phyloP scores from a whole-genome alignment of 257 asterid genomes.

The Nicotiana noctiflora region DNA sequence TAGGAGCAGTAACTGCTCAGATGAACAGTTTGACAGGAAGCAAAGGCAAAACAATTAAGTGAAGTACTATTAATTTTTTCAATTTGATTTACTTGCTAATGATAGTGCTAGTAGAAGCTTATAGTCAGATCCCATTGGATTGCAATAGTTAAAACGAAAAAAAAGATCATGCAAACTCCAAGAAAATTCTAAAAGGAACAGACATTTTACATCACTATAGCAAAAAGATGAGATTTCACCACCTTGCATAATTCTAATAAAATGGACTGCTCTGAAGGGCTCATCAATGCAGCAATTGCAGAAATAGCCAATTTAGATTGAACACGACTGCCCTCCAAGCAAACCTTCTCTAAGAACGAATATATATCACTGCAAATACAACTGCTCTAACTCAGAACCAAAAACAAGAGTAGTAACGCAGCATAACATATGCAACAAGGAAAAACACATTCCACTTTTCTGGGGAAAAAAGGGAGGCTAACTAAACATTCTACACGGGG shows the following conservation, averaged over 20 bases:
- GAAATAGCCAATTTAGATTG: conserved; percentile 75
- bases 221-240: conserved; percentile 3
- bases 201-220: not conserved
- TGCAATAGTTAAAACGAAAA: conserved; percentile 1
- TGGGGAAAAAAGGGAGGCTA: not conserved
- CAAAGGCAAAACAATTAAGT: not conserved
- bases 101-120: not conserved
- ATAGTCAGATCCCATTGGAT: not conserved
- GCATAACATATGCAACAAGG: not conserved
- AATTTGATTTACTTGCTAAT: not conserved
- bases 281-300: conserved; percentile 59
- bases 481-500: not conserved
- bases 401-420: not conserved
- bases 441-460: not conserved
- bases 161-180: conserved; percentile 7
- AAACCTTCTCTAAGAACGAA: conserved; percentile 61
- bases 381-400: conserved; percentile 10
- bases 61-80: conserved; percentile 1
- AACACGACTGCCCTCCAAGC: conserved; percentile 66
- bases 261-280: conserved; percentile 37
- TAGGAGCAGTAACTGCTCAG: not conserved
- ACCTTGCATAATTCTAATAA: conserved; percentile 71
- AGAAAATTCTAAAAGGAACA: not conserved
- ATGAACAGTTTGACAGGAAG: not conserved
- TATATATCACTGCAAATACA: conserved; percentile 48